A percentile compares a stretch with the other conserved stretches of the same genome.
Evolutionary conservation across 2,329 filamentous ascomycete genomes (phyloP).

Genomic region (Botryotinia convoluta): DNA sequence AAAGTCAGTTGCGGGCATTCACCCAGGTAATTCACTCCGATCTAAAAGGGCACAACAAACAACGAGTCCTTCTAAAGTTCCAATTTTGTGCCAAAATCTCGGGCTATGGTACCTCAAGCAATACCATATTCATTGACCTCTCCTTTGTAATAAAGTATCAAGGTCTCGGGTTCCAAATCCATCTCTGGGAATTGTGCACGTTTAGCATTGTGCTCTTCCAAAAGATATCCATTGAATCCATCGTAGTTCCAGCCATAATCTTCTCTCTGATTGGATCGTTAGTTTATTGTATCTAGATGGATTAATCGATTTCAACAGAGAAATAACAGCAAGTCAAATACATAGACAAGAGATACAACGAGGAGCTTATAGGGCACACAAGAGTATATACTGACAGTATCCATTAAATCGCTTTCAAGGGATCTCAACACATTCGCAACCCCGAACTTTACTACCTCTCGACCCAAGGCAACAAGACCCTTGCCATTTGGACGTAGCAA

Average conservation of each 20-base stretch:
- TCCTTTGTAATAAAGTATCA: neutral
- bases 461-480: neutral
- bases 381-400: slow-evolving; percentile 3
- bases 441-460: neutral
- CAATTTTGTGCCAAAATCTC: neutral
- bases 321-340: neutral
- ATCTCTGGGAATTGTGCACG: neutral
- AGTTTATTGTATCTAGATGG: neutral
- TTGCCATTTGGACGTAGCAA: neutral
- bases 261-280: neutral
- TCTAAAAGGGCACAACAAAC: neutral
- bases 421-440: neutral
- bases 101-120: slow-evolving; percentile 1
- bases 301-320: neutral
- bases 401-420: neutral
- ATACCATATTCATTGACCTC: neutral
- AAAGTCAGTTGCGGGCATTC: neutral
- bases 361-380: neutral
- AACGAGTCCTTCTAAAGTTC: neutral
- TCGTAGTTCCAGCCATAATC: slow-evolving; percentile 9
- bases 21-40: neutral
- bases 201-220: neutral
- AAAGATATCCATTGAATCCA: slow-evolving; percentile 12
- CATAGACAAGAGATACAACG: neutral
- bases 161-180: neutral